These are phyloP conservation scores for Kwoniella bestiolae DNA, from an alignment of 768 basidiomycete species.

Conservation along the genomic window DNA sequence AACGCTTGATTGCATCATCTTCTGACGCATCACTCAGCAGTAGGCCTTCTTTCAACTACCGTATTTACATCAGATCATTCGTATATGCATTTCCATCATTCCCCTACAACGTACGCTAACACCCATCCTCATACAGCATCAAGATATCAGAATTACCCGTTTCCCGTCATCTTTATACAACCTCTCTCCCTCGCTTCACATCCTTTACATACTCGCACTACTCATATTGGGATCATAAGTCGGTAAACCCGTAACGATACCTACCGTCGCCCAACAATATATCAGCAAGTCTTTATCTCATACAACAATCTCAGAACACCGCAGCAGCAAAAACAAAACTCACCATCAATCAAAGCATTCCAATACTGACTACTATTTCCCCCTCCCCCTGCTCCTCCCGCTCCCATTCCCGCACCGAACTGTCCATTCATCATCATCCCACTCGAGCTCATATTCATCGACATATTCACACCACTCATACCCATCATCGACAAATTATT, in stretches of 20 bases:
- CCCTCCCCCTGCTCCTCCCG: slow-evolving; percentile 7
- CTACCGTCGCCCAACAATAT: neutral
- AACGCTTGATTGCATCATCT: too few species aligned
- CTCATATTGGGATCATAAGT: slow-evolving; percentile 12
- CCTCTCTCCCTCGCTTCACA: too few species aligned
- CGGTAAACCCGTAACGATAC: slow-evolving; percentile 20
- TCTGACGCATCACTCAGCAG: too few species aligned
- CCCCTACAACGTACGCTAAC: too few species aligned
- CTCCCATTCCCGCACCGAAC: neutral
- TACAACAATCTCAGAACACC: neutral
- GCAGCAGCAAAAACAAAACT: slow-evolving; percentile 10
- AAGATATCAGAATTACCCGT: too few species aligned
- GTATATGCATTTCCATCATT: too few species aligned
- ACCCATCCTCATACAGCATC: too few species aligned
- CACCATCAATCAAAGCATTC: slow-evolving; percentile 20
- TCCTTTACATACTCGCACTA: neutral
- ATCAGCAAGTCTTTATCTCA: neutral
- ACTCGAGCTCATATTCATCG: neutral
- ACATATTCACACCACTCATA: neutral
- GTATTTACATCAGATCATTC: too few species aligned
- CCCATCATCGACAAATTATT: slow-evolving; percentile 1
- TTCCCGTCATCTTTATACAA: too few species aligned
- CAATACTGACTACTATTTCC: slow-evolving; percentile 30
- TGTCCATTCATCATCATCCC: neutral
- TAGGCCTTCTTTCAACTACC: too few species aligned